These are phyloP conservation scores for Tetragonia tetragonoides DNA, from an alignment of 148 eudicot species.

Conservation along the genomic window DNA sequence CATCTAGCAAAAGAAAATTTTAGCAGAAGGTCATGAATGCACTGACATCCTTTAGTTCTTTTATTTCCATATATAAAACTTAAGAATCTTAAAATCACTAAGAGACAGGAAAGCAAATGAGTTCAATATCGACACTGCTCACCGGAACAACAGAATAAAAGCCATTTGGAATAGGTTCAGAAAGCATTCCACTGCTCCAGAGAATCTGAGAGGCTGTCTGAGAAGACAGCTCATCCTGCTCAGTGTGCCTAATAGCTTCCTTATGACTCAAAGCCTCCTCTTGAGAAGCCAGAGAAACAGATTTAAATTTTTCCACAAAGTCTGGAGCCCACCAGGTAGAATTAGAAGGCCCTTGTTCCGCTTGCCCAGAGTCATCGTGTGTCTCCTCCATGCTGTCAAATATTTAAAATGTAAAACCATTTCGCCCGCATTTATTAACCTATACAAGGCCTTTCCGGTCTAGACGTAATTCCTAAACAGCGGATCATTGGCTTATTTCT, in stretches of 20 bases:
- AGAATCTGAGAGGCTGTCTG: conserved; percentile 74
- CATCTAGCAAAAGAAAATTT: not conserved
- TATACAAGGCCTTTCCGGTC: conserved; percentile 39
- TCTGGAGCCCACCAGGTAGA: conserved; percentile 76
- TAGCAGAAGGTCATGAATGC: not conserved
- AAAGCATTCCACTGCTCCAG: conserved; percentile 86
- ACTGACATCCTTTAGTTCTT: not conserved
- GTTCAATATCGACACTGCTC: conserved; percentile 28
- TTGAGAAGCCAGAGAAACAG: conserved; percentile 69
- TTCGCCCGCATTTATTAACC: conserved; percentile 42
- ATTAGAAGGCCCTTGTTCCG: conserved; percentile 62
- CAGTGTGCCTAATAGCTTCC: conserved; percentile 41
- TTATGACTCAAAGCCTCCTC: conserved; percentile 45
- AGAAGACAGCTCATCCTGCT: conserved; percentile 42
- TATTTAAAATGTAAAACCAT: conserved; percentile 46
- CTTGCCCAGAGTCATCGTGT: conserved; percentile 54
- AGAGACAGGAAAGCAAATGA: not conserved
- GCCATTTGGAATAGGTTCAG: conserved; percentile 87
- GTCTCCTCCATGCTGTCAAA: conserved; percentile 73
- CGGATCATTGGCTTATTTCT: conserved; percentile 32
- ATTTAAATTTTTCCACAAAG: conserved; percentile 67
- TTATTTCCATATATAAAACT: not conserved
- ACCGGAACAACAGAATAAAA: conserved; percentile 88
- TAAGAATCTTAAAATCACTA: not conserved
- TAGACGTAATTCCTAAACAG: conserved; percentile 20